Conservation (phyloP, 139 green algal species). For the Zygnema cylindricum region DNA sequence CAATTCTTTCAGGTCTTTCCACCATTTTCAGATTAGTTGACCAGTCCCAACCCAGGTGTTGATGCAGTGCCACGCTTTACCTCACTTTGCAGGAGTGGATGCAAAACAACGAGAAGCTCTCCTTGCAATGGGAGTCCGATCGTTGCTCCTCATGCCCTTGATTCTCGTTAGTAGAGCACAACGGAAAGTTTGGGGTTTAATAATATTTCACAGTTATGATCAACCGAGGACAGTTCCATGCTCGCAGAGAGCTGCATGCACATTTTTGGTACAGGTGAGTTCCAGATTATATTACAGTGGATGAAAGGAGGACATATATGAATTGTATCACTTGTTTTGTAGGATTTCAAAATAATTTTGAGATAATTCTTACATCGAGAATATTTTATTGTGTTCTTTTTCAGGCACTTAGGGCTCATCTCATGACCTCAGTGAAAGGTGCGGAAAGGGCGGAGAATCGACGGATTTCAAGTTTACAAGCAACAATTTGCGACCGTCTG, state of each 20-base stretch:
- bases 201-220: conserved; percentile 33
- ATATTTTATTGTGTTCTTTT: too few species aligned
- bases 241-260: conserved; percentile 38
- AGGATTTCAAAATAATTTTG: too few species aligned
- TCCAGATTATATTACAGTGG: too few species aligned
- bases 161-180: not conserved
- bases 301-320: too few species aligned
- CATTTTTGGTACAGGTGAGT: conserved; percentile 36
- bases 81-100: conserved; percentile 41
- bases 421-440: conserved; percentile 33
- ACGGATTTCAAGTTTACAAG: conserved; percentile 28
- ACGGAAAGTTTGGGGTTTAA: conserved; percentile 29
- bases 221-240: conserved; percentile 13
- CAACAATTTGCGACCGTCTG: conserved; percentile 43
- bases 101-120: conserved; percentile 19
- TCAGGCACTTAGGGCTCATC: conserved; percentile 38
- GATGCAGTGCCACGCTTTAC: too few species aligned
- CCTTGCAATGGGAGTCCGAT: not conserved
- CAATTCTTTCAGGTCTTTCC: too few species aligned
- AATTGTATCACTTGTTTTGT: too few species aligned
- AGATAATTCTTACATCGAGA: too few species aligned
- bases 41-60: too few species aligned
- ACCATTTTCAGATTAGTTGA: too few species aligned
- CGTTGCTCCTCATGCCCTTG: conserved; percentile 39
- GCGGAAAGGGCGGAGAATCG: conserved; percentile 29